Evolutionary conservation across 2,329 filamentous ascomycete species (phyloP).

Genomic region (Tolypocladium nubicola): DNA sequence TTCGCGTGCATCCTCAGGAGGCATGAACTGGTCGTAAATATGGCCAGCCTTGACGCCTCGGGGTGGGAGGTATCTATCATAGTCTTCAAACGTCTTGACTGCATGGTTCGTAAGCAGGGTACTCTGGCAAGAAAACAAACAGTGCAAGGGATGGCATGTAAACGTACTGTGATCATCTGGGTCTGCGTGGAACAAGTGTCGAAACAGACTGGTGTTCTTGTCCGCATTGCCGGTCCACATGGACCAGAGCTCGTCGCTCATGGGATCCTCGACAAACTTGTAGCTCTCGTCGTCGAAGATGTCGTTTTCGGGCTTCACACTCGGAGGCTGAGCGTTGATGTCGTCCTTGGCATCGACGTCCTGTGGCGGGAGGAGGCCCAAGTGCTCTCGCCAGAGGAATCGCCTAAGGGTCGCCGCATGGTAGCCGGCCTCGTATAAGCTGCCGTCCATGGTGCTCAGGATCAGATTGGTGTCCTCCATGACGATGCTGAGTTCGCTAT

Average conservation of each 20-base stretch:
- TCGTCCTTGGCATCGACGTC: conserved; percentile 56
- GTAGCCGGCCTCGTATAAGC: conserved; percentile 66
- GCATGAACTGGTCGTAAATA: conserved; percentile 70
- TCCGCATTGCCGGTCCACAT: conserved; percentile 61
- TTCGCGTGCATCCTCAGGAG: conserved; percentile 58
- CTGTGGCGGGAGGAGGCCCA: conserved; percentile 71
- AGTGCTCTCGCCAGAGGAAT: conserved; percentile 82
- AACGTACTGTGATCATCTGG: conserved; percentile 70
- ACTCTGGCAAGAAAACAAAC: neutral
- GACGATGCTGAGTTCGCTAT: conserved; percentile 82
- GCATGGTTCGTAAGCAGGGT: conserved; percentile 4
- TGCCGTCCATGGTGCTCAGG: conserved; percentile 65
- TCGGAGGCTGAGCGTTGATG: conserved; percentile 63
- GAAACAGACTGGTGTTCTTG: conserved; percentile 63
- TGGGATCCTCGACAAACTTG: conserved; percentile 59
- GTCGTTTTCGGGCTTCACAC: conserved; percentile 55
- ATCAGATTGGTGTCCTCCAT: conserved; percentile 73
- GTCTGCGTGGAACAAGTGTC: conserved; percentile 77
- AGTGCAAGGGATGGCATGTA: neutral
- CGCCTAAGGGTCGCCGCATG: conserved; percentile 73
- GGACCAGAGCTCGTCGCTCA: conserved; percentile 55
- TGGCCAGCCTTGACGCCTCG: conserved; percentile 72
- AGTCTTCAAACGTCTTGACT: conserved; percentile 85
- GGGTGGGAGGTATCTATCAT: conserved; percentile 65
- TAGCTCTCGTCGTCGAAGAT: conserved; percentile 49